Conservation (phyloP, 2,329 filamentous ascomycete species). For the Ophiocordyceps polyrhachis-furcata region DNA sequence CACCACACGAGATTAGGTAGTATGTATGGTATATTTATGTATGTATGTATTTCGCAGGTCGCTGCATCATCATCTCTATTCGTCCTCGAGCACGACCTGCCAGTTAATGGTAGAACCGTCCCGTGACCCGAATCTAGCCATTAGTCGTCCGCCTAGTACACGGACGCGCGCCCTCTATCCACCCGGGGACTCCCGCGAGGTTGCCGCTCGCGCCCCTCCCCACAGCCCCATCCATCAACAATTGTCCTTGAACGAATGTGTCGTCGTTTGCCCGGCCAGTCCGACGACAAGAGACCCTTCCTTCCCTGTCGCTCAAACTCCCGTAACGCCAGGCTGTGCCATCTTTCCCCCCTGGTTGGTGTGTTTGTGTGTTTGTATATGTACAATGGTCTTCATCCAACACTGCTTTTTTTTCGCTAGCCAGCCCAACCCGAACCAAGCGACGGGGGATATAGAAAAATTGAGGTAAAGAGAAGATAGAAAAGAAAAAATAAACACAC, state of each 20-base stretch:
- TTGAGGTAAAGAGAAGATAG: neutral
- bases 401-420: neutral
- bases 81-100: neutral
- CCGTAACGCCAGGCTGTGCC: conserved; percentile 2
- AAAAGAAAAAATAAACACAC: neutral
- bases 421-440: neutral
- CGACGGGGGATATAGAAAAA: neutral
- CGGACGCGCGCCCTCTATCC: neutral
- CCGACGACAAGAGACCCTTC: neutral
- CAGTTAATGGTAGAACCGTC: neutral
- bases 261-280: neutral
- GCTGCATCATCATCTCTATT: neutral
- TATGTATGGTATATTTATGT: too few species aligned
- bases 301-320: neutral
- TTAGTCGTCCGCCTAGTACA: neutral
- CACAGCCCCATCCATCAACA: neutral
- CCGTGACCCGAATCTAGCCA: neutral
- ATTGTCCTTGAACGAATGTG: neutral
- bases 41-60: neutral
- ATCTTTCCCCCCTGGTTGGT: neutral
- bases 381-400: neutral
- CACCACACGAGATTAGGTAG: too few species aligned
- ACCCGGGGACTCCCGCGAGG: neutral
- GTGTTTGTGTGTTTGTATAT: neutral
- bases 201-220: neutral